A percentile compares a stretch with the other conserved stretches of the same genome.
Evolutionary conservation across 495 filamentous ascomycete genomes (phyloP).

Genomic region (Astrothelium macrocarpum): DNA sequence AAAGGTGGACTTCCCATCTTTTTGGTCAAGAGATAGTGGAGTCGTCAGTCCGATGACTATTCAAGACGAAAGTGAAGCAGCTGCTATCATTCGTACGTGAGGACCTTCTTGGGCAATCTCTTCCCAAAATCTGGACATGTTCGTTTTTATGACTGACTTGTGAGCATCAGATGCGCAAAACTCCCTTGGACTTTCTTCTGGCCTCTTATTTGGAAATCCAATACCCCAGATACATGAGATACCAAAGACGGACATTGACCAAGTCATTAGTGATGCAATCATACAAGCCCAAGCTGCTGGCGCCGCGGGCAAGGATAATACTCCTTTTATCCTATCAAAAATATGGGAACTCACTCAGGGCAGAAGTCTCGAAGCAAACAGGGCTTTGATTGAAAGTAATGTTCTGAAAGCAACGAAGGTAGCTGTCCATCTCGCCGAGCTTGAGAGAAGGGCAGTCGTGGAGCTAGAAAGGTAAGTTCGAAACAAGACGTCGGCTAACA

Average conservation of each 20-base stretch:
- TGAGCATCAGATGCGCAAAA: conserved; percentile 46
- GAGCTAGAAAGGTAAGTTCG: conserved; percentile 9
- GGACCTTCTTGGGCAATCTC: neutral
- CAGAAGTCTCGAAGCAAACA: conserved; percentile 64
- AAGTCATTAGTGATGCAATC: conserved; percentile 62
- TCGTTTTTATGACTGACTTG: neutral
- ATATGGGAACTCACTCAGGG: conserved; percentile 73
- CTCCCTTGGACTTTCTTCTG: conserved; percentile 57
- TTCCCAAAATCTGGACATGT: neutral
- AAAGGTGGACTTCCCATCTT: conserved; percentile 73
- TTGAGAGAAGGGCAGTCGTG: conserved; percentile 31
- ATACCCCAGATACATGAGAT: conserved; percentile 64
- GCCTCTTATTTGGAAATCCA: conserved; percentile 81
- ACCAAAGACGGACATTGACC: conserved; percentile 61
- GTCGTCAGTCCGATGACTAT: conserved; percentile 65
- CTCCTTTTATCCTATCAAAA: conserved; percentile 73
- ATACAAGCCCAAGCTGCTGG: conserved; percentile 59
- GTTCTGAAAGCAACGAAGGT: conserved; percentile 70
- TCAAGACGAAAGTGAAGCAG: conserved; percentile 67
- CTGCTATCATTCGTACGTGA: conserved; percentile 66
- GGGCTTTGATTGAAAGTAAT: conserved; percentile 68
- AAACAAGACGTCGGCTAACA: neutral
- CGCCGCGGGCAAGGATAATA: conserved; percentile 66
- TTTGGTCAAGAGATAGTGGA: conserved; percentile 81
- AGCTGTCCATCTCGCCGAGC: conserved; percentile 61